Conservation (phyloP, 352 stramenopile species). For the Phytophthora parvispora region DNA sequence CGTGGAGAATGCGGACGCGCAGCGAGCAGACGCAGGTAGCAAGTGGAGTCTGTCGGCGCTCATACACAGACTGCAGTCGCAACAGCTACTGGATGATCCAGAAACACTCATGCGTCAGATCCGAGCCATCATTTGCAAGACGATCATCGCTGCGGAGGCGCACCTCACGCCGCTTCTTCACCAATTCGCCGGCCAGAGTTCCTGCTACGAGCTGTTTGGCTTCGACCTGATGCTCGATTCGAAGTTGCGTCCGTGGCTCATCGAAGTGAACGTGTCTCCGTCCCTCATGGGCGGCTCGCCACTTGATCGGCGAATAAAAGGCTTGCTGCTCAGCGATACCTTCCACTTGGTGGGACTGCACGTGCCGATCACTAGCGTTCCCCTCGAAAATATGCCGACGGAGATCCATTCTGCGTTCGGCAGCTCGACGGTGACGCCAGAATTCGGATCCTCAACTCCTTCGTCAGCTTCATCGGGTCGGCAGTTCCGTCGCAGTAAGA, state of each 20-base stretch:
- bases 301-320: slow-evolving; percentile 80
- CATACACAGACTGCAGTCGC: slow-evolving; percentile 45
- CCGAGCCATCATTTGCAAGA: slow-evolving; percentile 72
- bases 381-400: slow-evolving; percentile 30
- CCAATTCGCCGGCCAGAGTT: slow-evolving; percentile 61
- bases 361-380: slow-evolving; percentile 43
- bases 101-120: slow-evolving; percentile 49
- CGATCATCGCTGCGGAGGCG: slow-evolving; percentile 73
- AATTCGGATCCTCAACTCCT: not conserved
- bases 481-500: slow-evolving; percentile 27
- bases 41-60: slow-evolving; percentile 80
- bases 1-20: slow-evolving; percentile 62
- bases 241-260: slow-evolving; percentile 67
- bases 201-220: slow-evolving; percentile 82
- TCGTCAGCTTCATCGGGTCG: slow-evolving; percentile 12
- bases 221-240: slow-evolving; percentile 84
- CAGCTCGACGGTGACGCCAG: not conserved
- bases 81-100: slow-evolving; percentile 44
- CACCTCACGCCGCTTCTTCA: slow-evolving; percentile 71
- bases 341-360: slow-evolving; percentile 82
- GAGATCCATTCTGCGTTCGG: slow-evolving; percentile 1
- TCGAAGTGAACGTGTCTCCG: slow-evolving; percentile 84
- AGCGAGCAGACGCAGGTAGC: slow-evolving; percentile 58
- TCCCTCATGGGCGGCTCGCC: slow-evolving; percentile 85
- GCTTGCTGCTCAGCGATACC: slow-evolving; percentile 82